Evolutionary conservation across 1,139 yeast species (phyloP).

Genomic region (Magnusiomyces suaveolens): DNA sequence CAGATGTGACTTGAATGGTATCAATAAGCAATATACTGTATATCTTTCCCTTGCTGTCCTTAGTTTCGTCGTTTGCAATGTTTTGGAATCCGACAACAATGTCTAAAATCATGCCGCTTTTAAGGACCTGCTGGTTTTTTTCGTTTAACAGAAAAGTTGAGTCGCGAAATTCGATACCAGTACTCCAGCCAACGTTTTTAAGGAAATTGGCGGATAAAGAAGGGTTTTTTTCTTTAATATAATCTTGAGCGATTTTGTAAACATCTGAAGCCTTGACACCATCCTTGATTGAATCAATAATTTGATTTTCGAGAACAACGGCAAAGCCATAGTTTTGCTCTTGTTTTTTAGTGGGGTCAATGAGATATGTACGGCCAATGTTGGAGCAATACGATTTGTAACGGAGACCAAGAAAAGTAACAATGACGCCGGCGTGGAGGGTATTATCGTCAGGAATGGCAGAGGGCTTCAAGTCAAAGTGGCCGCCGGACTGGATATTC

Average conservation of each 20-base stretch:
- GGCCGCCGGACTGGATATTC: constrained; percentile 80
- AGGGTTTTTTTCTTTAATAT: constrained; percentile 46
- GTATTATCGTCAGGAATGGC: constrained; percentile 64
- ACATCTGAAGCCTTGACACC: constrained; percentile 61
- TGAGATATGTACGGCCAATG: constrained; percentile 76
- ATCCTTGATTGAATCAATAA: constrained; percentile 51
- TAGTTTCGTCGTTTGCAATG: constrained; percentile 36
- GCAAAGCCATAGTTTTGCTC: constrained; percentile 73
- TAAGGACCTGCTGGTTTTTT: constrained; percentile 60
- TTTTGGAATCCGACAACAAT: constrained; percentile 70
- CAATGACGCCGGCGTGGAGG: constrained; percentile 68
- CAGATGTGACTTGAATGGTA: constrained; percentile 54
- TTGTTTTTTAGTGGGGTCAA: constrained; percentile 78
- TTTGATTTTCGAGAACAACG: constrained; percentile 47
- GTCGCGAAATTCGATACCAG: constrained; percentile 88
- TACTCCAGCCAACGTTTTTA: constrained; percentile 80
- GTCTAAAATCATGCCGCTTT: constrained; percentile 67
- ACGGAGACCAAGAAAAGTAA: constrained; percentile 77
- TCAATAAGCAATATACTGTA: constrained; percentile 77
- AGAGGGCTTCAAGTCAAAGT: constrained; percentile 75
- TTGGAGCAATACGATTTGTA: constrained; percentile 87
- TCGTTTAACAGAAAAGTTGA: constrained; percentile 53
- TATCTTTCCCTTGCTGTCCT: constrained; percentile 40
- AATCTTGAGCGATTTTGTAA: constrained; percentile 54
- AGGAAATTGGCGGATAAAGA: constrained; percentile 57